Evolutionary conservation across 768 basidiomycete species (phyloP).

Genomic region (Amanita muscaria): DNA sequence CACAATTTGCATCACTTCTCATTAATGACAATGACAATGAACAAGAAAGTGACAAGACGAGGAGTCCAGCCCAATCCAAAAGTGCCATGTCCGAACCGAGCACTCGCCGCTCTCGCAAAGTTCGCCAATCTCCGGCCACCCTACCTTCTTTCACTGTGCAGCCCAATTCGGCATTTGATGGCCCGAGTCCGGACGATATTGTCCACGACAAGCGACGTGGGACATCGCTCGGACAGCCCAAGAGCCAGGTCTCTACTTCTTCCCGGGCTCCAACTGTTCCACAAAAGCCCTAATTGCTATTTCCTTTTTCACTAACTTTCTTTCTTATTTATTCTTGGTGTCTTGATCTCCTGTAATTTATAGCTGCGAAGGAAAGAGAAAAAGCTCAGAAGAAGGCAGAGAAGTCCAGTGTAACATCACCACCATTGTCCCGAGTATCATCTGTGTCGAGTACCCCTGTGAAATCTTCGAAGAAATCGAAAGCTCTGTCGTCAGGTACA

Average conservation of each 20-base stretch:
- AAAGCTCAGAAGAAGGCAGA: slow-evolving; percentile 56
- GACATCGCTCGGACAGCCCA: slow-evolving; percentile 45
- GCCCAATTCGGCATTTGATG: slow-evolving; percentile 59
- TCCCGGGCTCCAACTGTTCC: slow-evolving; percentile 12
- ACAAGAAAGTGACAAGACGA: slow-evolving; percentile 12
- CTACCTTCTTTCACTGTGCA: slow-evolving; percentile 29
- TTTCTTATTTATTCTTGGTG: slow-evolving; percentile 18
- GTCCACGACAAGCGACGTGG: slow-evolving; percentile 75
- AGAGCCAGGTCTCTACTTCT: slow-evolving; percentile 13
- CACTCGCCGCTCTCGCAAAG: slow-evolving; percentile 15
- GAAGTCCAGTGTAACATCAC: slow-evolving; percentile 32
- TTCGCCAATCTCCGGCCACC: slow-evolving; percentile 16
- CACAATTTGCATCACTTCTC: slow-evolving; percentile 67
- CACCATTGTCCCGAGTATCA: slow-evolving; percentile 35
- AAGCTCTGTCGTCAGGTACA: slow-evolving; percentile 27
- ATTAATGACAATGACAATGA: slow-evolving; percentile 43
- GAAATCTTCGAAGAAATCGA: slow-evolving; percentile 34
- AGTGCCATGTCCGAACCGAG: slow-evolving; percentile 13
- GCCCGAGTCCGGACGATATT: slow-evolving; percentile 88
- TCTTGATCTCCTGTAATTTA: slow-evolving; percentile 32
- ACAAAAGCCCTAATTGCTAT: slow-evolving; percentile 17
- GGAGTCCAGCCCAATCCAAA: not conserved
- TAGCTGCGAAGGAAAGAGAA: slow-evolving; percentile 77
- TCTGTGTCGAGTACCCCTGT: slow-evolving; percentile 35
- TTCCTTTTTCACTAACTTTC: slow-evolving; percentile 14